Conservation (phyloP, 2,329 filamentous ascomycete genomes). For the Xylariaceae sp. region DNA sequence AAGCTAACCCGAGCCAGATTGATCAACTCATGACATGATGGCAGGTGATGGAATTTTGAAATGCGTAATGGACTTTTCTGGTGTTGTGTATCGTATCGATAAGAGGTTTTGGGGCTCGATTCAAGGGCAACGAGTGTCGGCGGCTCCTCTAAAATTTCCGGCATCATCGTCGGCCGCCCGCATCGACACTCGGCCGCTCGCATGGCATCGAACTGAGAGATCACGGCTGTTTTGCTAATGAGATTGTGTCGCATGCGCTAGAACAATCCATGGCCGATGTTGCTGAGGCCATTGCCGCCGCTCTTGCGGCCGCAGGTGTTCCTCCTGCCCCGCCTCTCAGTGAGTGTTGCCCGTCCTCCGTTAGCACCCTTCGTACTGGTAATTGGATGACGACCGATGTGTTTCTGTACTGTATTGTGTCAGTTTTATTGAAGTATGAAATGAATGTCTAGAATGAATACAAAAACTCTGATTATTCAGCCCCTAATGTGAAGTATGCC, state of each 20-base stretch:
- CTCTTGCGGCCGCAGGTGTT: conserved; percentile 21
- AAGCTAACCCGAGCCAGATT: neutral
- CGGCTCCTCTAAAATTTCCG: conserved; percentile 27
- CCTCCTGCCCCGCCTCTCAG: conserved; percentile 18
- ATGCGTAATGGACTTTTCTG: conserved; percentile 2
- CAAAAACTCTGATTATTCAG: neutral
- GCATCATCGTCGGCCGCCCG: conserved; percentile 13
- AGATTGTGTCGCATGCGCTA: conserved; percentile 10
- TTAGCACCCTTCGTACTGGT: neutral
- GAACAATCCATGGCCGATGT: conserved; percentile 27
- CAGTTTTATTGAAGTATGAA: no score
- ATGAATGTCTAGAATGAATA: no score
- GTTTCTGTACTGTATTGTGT: no score
- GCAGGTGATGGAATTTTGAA: neutral
- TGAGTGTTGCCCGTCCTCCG: conserved; percentile 13
- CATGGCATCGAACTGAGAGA: neutral
- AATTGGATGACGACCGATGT: neutral
- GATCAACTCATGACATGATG: neutral
- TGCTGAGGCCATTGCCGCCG: conserved; percentile 29
- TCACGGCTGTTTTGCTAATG: neutral
- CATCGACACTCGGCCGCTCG: neutral
- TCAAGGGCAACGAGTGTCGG: conserved; percentile 28
- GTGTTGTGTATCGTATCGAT: conserved; percentile 27
- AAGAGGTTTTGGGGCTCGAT: conserved; percentile 27
- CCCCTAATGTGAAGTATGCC: neutral